Base-by-base conservation (phyloP, 192 early-diverging fungal species). In the Coemansia sp. region DNA sequence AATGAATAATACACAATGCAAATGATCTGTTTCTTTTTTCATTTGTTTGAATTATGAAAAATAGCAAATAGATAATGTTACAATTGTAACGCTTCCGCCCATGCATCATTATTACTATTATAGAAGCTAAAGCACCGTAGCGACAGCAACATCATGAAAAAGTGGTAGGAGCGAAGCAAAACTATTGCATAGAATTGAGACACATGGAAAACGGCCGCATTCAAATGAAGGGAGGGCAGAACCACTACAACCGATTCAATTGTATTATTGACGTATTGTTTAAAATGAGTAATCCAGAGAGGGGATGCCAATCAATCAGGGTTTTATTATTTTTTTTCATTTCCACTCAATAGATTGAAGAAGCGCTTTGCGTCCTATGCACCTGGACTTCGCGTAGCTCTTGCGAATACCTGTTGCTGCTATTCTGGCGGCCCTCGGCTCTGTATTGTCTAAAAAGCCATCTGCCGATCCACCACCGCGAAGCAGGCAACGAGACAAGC, bases 1-100 rank as follows among this genome's bases (percentile, higher is more conserved):
- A 40, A 26, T 26, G 12, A 10, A 54, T 54, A 54, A 54, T 54
- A 54, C 52, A 54, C 52, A 54, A 54, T 54, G 26, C 12, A 9
- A 26, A 50, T 50, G 15, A 6, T 16, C 48, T 26, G 26, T 26
- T 26, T 26, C 26, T 44, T 44, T 44, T 44, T 62, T 45, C 10
- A 39, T 16, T 9, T 42, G 39, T 0, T 4, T 38, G 40, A 40
- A 26, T 26, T 11, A 10, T 26, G 21, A 54, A 54, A 54, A 18
- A 54, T 26, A 26, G 26, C 12, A 9, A 26, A 50, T 50, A 18
- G 4, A 18, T 18, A 54, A 54, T 54, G 52, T 54, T 54, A 26
- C 52, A 54, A 54, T 54, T 54, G 52, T 18, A 50, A 54, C 26
- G 26, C 26, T 3, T 26, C n/a, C n/a, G n/a, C 26, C 26, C 26